Evolutionary conservation across 2,329 filamentous ascomycete genomes (phyloP), one percentile per base, ranked within the genome.

Genomic region (Phialocephala sp.): DNA sequence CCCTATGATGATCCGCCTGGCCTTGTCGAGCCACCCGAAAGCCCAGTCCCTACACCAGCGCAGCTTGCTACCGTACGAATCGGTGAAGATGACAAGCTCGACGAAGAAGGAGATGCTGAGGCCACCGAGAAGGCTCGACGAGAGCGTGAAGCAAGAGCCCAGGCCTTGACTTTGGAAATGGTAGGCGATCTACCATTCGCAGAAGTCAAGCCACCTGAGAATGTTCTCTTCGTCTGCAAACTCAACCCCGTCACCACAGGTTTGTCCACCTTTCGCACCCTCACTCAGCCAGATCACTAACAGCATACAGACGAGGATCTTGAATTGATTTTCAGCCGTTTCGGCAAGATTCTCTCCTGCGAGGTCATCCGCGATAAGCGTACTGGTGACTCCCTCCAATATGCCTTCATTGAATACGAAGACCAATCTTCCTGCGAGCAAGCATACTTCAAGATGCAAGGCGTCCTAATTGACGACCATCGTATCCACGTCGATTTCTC

Each of bases 371-470:
- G 94, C 58, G 95, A 99, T 77, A 92, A 91, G 76, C 93, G 93
- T 74, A 97, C 94, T 0, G 93, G 93, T 4, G 95, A 99, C 79
- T 97, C 93, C 75, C 80, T 99, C 58, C 95, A 99, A 77, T 99
- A 99, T 76, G 93, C 95, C 1, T 99, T 99, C 72, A 96, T 99
- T 74, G 95, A 99, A 77, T 99, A 94, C 74, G 92, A 94, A 65
- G 91, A 96, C 63, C 95, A 97, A 79, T 87, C 90, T 71, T 91
- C 94, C 61, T 98, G 95, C 77, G 95, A 99, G 79, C 88, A 92
- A 60, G 95, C 95, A 2, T 99, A 97, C 76, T 95, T 96, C 82
- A 99, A 99, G 80, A 99, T 99, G 95, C 93, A 99, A 77, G 93
- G 91, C 1, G 94, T 98, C 1, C 81, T 99, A 63, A 98, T 99